These are phyloP conservation scores for Botrytis pseudocinerea DNA, from an alignment of 2,329 filamentous ascomycete species.

Conservation along the genomic window DNA sequence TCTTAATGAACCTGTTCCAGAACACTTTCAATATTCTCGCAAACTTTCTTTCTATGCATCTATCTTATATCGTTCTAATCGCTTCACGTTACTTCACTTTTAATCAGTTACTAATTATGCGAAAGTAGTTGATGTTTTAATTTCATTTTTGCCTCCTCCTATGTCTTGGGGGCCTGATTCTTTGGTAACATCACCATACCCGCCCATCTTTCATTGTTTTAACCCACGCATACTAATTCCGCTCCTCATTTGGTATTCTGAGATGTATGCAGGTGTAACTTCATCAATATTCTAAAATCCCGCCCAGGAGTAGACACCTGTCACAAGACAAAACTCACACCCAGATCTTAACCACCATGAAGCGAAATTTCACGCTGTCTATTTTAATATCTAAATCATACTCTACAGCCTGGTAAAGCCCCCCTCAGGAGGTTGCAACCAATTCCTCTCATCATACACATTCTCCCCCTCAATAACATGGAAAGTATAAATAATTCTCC, in stretches of 20 bases:
- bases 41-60: not conserved
- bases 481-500: conserved; percentile 95
- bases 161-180: not conserved
- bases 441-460: conserved; percentile 83
- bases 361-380: not conserved
- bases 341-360: no score
- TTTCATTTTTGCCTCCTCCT: not conserved
- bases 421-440: conserved; percentile 80
- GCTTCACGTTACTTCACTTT: not conserved
- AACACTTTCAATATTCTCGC: not conserved
- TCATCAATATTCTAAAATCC: not conserved
- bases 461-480: conserved; percentile 87
- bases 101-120: not conserved
- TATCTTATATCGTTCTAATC: not conserved
- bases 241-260: not conserved
- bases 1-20: not conserved
- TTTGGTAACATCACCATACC: not conserved
- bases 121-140: not conserved
- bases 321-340: not conserved
- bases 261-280: not conserved
- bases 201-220: not conserved
- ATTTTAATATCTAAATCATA: not conserved
- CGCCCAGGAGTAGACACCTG: not conserved
- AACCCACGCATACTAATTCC: not conserved
- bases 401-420: conserved; percentile 62